Evolutionary conservation across 176 grass and related monocot genomes (phyloP), one percentile per base, ranked within the genome.

Genomic region (Phoenix roebelenii): DNA sequence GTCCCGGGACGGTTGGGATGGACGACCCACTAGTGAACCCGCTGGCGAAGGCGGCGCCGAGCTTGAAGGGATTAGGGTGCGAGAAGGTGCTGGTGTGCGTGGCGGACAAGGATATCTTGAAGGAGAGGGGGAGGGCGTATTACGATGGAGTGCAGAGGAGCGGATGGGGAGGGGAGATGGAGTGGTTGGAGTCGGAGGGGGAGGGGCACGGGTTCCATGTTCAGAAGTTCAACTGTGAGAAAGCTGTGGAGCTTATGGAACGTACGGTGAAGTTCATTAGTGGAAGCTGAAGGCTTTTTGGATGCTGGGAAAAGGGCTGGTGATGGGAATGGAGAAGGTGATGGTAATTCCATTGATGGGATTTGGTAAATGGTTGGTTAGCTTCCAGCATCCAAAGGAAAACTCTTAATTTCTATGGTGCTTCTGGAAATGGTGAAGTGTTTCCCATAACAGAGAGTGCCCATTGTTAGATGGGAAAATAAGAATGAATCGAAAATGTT

Each of bases 11-110:
- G 51, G 25, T 32, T 12, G 79, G 79, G 18, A 25, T 83, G 0
- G 76, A 77, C 28, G 76, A 91, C 53, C 72, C 79, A 2, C 50
- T 32, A 75, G 69, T 85, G 32, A 83, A 86, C 39, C 88, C 79
- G 51, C 56, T 81, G 16, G 72, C 49, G 22, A 52, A 20, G 7
- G 79, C 55, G 51, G 83, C 79, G 35, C 76, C 83, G 48, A 25
- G 23, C 35, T 50, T 86, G 69, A 29, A 58, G 23, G 48, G 17
- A 4, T 15, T 91, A 56, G 59, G 71, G 23, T 74, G 76, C 66
- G 55, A 26, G 0, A 63, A 76, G 54, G 76, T 72, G 39, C 73
- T 91, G 56, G 22, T 86, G 32, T 82, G 71, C 73, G 22, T 91
- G 35, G 76, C 79, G 9, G 83, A 86, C 16, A 23, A 49, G 30